These are phyloP conservation scores for Puccinia coronata DNA, from an alignment of 1,284 basidiomycete genomes.

Conservation along the genomic window DNA sequence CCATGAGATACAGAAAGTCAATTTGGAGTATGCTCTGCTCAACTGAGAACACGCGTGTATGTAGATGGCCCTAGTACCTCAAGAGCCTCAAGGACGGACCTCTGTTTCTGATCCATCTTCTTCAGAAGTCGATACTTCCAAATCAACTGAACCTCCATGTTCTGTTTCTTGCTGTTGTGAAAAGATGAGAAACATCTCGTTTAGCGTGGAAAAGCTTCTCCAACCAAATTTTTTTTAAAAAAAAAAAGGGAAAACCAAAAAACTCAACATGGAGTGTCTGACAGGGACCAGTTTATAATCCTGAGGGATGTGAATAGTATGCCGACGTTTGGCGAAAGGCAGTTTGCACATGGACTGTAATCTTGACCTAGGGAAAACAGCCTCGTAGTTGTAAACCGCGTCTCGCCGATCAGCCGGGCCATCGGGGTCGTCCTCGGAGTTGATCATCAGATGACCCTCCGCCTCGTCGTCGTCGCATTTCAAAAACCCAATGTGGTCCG, in stretches of 20 bases:
- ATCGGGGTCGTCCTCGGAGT: slow-evolving; percentile 3
- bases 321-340: neutral
- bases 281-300: slow-evolving; percentile 22
- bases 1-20: neutral
- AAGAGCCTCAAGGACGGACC: slow-evolving; percentile 2
- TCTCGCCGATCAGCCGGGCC: neutral
- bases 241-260: neutral
- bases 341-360: neutral
- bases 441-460: neutral
- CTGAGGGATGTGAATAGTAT: slow-evolving; percentile 16
- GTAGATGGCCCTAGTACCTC: neutral
- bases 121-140: slow-evolving; percentile 19
- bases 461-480: slow-evolving; percentile 16
- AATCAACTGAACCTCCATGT: slow-evolving; percentile 26
- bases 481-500: neutral
- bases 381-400: slow-evolving; percentile 6
- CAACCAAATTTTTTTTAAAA: neutral
- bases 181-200: neutral
- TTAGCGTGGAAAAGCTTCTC: neutral
- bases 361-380: neutral
- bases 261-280: slow-evolving; percentile 11
- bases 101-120: slow-evolving; percentile 6
- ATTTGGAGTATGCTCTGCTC: neutral
- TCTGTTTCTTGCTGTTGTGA: slow-evolving; percentile 23
- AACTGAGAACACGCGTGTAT: neutral